phyloP scores from a whole-genome alignment of 805 yeast species.

The Wickerhamiella occidentalis region DNA sequence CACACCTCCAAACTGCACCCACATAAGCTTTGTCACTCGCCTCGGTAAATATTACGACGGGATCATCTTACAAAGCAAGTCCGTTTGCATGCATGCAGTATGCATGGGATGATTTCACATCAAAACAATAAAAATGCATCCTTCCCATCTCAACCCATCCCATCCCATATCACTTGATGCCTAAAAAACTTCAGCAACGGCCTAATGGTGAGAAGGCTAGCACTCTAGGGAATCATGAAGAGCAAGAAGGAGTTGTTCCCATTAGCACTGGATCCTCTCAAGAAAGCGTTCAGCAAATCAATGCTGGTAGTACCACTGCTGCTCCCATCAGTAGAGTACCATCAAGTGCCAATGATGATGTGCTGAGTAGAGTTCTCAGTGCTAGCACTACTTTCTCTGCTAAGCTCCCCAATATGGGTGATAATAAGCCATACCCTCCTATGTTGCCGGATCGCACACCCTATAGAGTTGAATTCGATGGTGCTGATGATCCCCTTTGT shows the following conservation, averaged over 20 bases:
- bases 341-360: slow-evolving; percentile 4
- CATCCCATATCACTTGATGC: background rate
- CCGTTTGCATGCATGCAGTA: no score
- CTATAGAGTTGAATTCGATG: slow-evolving; percentile 4
- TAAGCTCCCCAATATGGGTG: slow-evolving; percentile 11
- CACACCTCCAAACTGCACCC: no score
- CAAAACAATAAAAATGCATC: no score
- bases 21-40: no score
- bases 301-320: background rate
- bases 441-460: background rate
- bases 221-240: background rate
- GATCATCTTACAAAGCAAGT: no score
- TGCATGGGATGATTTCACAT: no score
- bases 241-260: background rate
- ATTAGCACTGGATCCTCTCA: background rate
- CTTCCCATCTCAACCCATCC: no score
- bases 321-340: background rate
- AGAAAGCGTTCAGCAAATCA: background rate
- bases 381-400: background rate
- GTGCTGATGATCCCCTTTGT: slow-evolving; percentile 51
- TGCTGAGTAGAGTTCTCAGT: background rate
- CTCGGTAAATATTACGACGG: no score
- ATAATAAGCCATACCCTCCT: slow-evolving; percentile 9
- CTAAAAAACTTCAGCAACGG: background rate
- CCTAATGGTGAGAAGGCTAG: background rate